These are phyloP conservation scores for Rhodotorula sp. DNA, from an alignment of 1,284 basidiomycete species.

Conservation along the genomic window DNA sequence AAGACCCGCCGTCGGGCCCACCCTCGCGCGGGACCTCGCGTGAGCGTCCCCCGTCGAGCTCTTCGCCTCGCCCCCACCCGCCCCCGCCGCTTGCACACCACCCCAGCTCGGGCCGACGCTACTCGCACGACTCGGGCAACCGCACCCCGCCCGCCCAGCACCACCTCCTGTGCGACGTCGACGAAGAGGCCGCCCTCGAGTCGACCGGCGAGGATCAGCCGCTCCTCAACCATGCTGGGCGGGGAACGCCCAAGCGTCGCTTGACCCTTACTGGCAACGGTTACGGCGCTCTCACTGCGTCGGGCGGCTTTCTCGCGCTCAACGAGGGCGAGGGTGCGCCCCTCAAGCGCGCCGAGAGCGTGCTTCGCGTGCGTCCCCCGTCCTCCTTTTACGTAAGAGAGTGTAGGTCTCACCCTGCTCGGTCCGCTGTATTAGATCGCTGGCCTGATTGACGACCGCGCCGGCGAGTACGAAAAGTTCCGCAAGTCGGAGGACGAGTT, in stretches of 20 bases:
- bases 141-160: background rate
- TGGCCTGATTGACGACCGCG: constrained; percentile 37
- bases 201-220: background rate
- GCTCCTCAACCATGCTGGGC: background rate
- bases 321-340: constrained; percentile 11
- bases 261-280: background rate
- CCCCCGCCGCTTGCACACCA: background rate
- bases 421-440: constrained; percentile 15
- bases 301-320: background rate
- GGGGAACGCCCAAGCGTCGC: constrained; percentile 1
- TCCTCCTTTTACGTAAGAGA: background rate
- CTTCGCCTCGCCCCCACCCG: background rate
- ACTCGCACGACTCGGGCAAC: constrained; percentile 1
- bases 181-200: constrained; percentile 26
- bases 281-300: background rate
- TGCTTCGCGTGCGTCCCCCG: constrained; percentile 21
- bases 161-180: constrained; percentile 12
- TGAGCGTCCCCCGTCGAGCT: background rate
- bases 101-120: background rate
- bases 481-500: constrained; percentile 40
- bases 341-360: constrained; percentile 19
- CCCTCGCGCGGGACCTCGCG: background rate
- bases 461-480: constrained; percentile 34
- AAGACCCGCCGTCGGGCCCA: background rate
- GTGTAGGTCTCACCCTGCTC: background rate